These are phyloP conservation scores for Penicillium flavigenum DNA, from an alignment of 495 filamentous ascomycete genomes.

Conservation along the genomic window DNA sequence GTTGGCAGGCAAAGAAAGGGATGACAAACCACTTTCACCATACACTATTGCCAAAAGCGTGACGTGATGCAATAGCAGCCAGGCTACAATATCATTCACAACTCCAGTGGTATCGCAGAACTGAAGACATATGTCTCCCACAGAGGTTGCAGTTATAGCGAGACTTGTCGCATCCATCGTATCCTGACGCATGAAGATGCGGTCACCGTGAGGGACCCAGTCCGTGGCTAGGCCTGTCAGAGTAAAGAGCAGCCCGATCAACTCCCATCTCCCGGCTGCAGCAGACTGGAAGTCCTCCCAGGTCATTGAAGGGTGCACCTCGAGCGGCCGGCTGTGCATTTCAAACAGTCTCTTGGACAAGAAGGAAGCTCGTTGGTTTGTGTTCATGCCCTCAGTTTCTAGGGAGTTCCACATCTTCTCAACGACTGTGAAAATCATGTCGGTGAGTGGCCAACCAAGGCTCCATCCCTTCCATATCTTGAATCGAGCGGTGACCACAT, in stretches of 20 bases:
- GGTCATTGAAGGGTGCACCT: constrained; percentile 19
- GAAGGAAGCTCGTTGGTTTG: constrained; percentile 13
- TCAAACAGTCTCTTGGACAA: constrained; percentile 27
- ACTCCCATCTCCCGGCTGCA: constrained; percentile 27
- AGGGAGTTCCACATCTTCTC: constrained; percentile 21
- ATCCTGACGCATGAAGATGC: constrained; percentile 9
- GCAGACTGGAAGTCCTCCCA: constrained; percentile 21
- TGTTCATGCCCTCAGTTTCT: constrained; percentile 11
- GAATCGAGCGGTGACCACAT: constrained; percentile 24
- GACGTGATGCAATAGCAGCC: constrained; percentile 24
- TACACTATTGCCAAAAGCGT: constrained; percentile 24
- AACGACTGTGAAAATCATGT: constrained; percentile 18
- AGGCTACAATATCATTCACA: constrained; percentile 28
- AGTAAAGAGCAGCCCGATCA: constrained; percentile 26
- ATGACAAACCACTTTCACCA: constrained; percentile 27
- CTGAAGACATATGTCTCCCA: constrained; percentile 31
- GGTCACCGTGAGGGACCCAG: constrained; percentile 12
- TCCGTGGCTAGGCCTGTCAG: constrained; percentile 22
- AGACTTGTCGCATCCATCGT: constrained; percentile 16
- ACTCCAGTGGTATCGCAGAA: constrained; percentile 31
- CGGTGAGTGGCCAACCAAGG: constrained; percentile 19
- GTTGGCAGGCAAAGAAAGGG: not conserved
- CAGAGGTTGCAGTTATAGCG: constrained; percentile 15
- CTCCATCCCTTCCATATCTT: constrained; percentile 24
- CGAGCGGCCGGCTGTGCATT: constrained; percentile 17